Evolutionary conservation across 371 early-diverging fungal species (phyloP).

Genomic region (Mucor saturninus): DNA sequence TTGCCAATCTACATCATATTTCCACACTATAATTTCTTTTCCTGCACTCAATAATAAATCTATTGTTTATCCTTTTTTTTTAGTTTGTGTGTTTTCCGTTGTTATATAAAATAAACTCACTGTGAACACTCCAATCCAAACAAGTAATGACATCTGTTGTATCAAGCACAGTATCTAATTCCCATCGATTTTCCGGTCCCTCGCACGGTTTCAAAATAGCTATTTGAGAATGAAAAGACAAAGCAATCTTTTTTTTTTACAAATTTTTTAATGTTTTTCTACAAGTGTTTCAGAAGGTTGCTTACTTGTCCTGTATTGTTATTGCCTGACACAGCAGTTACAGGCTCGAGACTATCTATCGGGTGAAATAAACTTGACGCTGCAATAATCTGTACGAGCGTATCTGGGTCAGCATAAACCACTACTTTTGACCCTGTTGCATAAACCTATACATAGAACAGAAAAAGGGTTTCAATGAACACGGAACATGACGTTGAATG

Average conservation of each 20-base stretch:
- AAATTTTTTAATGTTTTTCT: background rate
- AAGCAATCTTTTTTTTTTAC: slow-evolving; percentile 40
- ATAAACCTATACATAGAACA: slow-evolving; percentile 40
- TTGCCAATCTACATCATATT: slow-evolving; percentile 24
- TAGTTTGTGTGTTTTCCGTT: background rate
- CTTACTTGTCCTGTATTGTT: slow-evolving; percentile 42
- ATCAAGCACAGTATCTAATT: slow-evolving; percentile 22
- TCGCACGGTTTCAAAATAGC: slow-evolving; percentile 29
- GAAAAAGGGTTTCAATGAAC: slow-evolving; percentile 12
- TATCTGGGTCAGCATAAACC: slow-evolving; percentile 51
- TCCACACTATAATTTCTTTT: slow-evolving; percentile 37
- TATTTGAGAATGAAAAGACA: slow-evolving; percentile 34
- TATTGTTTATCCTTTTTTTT: slow-evolving; percentile 12
- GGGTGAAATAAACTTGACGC: slow-evolving; percentile 17
- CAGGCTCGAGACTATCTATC: slow-evolving; percentile 11
- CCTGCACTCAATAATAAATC: slow-evolving; percentile 46
- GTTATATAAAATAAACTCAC: slow-evolving; percentile 26
- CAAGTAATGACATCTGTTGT: slow-evolving; percentile 26
- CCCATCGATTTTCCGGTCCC: slow-evolving; percentile 15
- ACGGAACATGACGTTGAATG: slow-evolving; percentile 2
- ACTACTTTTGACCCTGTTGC: slow-evolving; percentile 53
- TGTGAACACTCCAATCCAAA: slow-evolving; percentile 51
- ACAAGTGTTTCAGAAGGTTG: background rate
- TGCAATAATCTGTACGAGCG: slow-evolving; percentile 47
- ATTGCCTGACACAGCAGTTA: slow-evolving; percentile 43